These are phyloP conservation scores for Blastobotrys serpentis DNA, from an alignment of 1,139 yeast species.

Conservation along the genomic window DNA sequence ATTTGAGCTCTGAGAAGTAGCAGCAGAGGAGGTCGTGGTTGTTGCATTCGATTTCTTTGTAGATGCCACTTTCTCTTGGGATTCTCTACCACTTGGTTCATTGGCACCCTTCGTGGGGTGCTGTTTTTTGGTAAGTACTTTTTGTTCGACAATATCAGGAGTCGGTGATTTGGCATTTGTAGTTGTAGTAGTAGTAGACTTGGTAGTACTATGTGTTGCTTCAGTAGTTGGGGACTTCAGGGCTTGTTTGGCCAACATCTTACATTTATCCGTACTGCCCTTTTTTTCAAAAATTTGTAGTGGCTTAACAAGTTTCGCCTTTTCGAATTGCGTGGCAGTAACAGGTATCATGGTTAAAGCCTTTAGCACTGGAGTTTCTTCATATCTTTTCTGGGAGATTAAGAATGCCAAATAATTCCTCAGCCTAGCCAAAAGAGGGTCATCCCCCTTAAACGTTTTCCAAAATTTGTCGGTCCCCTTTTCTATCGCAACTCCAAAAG, in stretches of 20 bases:
- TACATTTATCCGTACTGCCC: conserved; percentile 16
- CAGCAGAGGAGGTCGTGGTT: too few species aligned
- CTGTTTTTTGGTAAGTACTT: not conserved
- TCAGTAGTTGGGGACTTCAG: conserved; percentile 6
- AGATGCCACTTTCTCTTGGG: not conserved
- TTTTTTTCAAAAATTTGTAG: conserved; percentile 24
- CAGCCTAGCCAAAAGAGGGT: conserved; percentile 29
- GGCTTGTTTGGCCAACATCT: not conserved
- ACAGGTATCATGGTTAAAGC: conserved; percentile 28
- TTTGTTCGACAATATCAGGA: not conserved
- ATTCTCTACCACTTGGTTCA: not conserved
- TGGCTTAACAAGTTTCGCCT: conserved; percentile 28
- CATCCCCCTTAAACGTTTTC: conserved; percentile 23
- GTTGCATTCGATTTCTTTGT: too few species aligned
- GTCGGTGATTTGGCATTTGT: not conserved
- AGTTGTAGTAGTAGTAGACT: not conserved
- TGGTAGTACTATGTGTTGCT: too few species aligned
- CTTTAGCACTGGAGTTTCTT: conserved; percentile 23
- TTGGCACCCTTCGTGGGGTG: not conserved
- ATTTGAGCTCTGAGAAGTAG: not conserved
- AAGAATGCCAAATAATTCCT: conserved; percentile 34
- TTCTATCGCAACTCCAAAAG: conserved; percentile 26
- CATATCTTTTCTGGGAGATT: conserved; percentile 22
- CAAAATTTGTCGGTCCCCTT: conserved; percentile 29
- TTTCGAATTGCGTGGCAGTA: conserved; percentile 26